Evolutionary conservation across 2,329 filamentous ascomycete genomes (phyloP), one percentile per base, ranked within the genome.

Genomic region (Elsinoe fawcettii): DNA sequence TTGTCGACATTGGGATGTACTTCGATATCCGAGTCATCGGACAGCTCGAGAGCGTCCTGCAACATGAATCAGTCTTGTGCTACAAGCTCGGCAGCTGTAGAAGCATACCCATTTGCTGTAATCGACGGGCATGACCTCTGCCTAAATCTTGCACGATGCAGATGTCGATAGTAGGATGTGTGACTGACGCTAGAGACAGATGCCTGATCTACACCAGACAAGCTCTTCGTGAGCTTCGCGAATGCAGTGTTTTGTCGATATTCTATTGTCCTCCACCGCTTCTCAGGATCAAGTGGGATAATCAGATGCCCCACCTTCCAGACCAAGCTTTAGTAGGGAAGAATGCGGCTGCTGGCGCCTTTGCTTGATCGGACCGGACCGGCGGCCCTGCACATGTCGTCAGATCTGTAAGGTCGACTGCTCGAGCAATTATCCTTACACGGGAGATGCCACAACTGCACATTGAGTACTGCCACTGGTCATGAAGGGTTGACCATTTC

Each of bases 1-100:
- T 99, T 99, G 77, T 99, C 93, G 70, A 99, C 93, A 70, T 99
- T 99, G 60, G 93, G 93, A 73, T 99, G 93, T 54, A 97, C 93
- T 75, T 99, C 93, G 66, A 99, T 86, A 68, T 99, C 93, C 54
- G 90, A 96, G 74, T 99, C 93, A 74, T 99, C 93, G 68, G 90
- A 96, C 69, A 99, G 85, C 83, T 99, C 93, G 69, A 99, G 82
- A 59, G 87, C 86, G 71, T 97, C 88, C 85, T 88, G 60, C 25
- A 55, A 32, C 30, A 16, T 44, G 58, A 5, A 64, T 71, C 60
- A 71, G 69, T 64, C 12, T 27, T 7, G 60, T 66, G 56, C 25
- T 34, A 63, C 62, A 59, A 39, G 43, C 30, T 51, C 37, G 49
- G 30, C 23, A 18, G 5, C 20, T n/a, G 8, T 11, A 25, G 18